A percentile compares a stretch with the other conserved stretches of the same genome.
Evolutionary conservation across 331 rosid genomes (phyloP).

Genomic region (Quercus lobata): DNA sequence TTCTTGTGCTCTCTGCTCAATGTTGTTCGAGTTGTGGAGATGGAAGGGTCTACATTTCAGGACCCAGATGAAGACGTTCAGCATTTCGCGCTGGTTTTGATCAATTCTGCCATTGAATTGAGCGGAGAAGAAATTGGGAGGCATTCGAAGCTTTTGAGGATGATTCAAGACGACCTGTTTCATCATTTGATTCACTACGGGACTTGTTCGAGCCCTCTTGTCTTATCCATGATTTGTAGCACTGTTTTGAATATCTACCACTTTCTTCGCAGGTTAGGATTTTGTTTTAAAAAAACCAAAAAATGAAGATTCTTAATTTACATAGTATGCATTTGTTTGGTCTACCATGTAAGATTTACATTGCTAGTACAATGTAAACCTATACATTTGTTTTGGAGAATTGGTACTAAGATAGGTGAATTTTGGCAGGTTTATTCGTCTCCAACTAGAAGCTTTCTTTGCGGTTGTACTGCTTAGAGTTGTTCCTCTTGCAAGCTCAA

Average conservation of each 20-base stretch:
- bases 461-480: conserved; percentile 51
- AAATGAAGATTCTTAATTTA: background rate
- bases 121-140: conserved; percentile 74
- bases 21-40: conserved; percentile 55
- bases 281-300: background rate
- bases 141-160: conserved; percentile 74
- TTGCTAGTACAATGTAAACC: too few species aligned
- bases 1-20: conserved; percentile 85
- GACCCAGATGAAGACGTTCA: conserved; percentile 80
- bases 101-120: conserved; percentile 70
- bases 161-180: conserved; percentile 86
- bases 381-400: background rate
- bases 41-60: conserved; percentile 47
- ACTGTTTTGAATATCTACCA: conserved; percentile 75
- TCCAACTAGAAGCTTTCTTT: conserved; percentile 83
- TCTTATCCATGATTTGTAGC: conserved; percentile 91
- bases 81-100: conserved; percentile 68
- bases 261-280: conserved; percentile 74
- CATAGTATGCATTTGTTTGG: too few species aligned
- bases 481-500: conserved; percentile 47
- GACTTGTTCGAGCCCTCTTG: conserved; percentile 62
- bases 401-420: background rate
- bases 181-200: conserved; percentile 91
- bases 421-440: conserved; percentile 54
- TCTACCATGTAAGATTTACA: too few species aligned